These are phyloP conservation scores for Candida nanaspora DNA, from an alignment of 805 yeast species.

Conservation along the genomic window DNA sequence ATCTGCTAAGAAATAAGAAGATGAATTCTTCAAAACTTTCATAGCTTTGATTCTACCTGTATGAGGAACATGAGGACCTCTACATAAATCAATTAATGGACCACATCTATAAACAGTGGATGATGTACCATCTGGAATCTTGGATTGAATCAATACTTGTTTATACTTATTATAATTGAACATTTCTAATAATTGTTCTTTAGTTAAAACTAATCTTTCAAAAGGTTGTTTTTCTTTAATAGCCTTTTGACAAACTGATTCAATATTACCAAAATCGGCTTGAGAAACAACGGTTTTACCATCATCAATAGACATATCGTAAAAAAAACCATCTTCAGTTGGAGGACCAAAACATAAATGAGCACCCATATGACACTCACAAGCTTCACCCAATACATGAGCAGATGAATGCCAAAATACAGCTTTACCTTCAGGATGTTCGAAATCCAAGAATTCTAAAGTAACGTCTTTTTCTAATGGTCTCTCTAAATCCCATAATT, in stretches of 20 bases:
- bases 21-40: slow-evolving; percentile 90
- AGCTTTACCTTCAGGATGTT: slow-evolving; percentile 86
- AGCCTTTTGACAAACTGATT: slow-evolving; percentile 79
- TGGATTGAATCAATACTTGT: slow-evolving; percentile 75
- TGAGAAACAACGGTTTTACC: slow-evolving; percentile 74
- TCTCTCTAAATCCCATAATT: slow-evolving; percentile 92
- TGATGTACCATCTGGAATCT: slow-evolving; percentile 92
- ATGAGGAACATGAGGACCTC: slow-evolving; percentile 97
- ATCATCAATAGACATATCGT: slow-evolving; percentile 82
- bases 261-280: slow-evolving; percentile 77
- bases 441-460: slow-evolving; percentile 84
- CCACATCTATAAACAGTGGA: slow-evolving; percentile 98
- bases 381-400: slow-evolving; percentile 95
- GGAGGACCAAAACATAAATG: slow-evolving; percentile 95
- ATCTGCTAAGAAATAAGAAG: slow-evolving; percentile 94
- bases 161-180: slow-evolving; percentile 94
- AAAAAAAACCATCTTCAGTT: slow-evolving; percentile 95
- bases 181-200: slow-evolving; percentile 88
- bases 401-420: slow-evolving; percentile 99
- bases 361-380: slow-evolving; percentile 94
- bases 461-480: slow-evolving; percentile 71
- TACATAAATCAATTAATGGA: slow-evolving; percentile 91
- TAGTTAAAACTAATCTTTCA: slow-evolving; percentile 86
- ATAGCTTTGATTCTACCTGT: slow-evolving; percentile 94
- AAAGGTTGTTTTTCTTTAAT: slow-evolving; percentile 94